Percentiles rank a stretch among this genome's conserved stretches.
These are phyloP conservation scores for Oryza glumipatula DNA, from an alignment of 176 grass and related monocot species.

Conservation along the genomic window DNA sequence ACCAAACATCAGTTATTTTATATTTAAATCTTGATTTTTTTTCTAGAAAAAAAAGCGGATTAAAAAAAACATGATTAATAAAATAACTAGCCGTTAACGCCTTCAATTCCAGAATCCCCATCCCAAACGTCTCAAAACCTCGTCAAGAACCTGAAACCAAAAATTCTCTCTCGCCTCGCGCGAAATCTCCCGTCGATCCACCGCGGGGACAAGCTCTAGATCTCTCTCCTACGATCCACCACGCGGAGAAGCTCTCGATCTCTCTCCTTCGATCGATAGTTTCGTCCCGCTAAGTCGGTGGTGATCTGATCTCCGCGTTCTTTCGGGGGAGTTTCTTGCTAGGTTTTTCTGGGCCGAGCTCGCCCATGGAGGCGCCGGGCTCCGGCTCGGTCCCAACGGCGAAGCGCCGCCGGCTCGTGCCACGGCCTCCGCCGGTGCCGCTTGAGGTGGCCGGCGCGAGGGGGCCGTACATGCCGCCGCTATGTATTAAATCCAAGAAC, in stretches of 20 bases:
- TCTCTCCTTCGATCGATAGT: not conserved
- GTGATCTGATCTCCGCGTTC: conserved; percentile 6
- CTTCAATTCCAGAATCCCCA: not conserved
- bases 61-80: not conserved
- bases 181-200: conserved; percentile 15
- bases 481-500: conserved; percentile 33
- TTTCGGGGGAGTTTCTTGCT: not conserved
- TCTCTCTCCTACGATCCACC: too few species aligned
- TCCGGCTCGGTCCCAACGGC: conserved; percentile 11
- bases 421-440: not conserved
- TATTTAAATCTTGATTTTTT: too few species aligned
- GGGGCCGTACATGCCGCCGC: conserved; percentile 32
- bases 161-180: not conserved
- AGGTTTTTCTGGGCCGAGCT: not conserved
- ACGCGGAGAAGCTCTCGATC: too few species aligned
- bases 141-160: not conserved
- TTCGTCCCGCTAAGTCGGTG: conserved; percentile 1
- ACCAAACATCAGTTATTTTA: too few species aligned
- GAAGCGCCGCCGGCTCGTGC: not conserved
- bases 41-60: too few species aligned
- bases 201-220: too few species aligned
- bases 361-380: conserved; percentile 31
- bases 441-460: not conserved
- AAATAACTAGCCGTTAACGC: conserved; percentile 26
- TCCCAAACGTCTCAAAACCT: not conserved